Conservation (phyloP, 331 rosid species). For the Dryas integrifolia region DNA sequence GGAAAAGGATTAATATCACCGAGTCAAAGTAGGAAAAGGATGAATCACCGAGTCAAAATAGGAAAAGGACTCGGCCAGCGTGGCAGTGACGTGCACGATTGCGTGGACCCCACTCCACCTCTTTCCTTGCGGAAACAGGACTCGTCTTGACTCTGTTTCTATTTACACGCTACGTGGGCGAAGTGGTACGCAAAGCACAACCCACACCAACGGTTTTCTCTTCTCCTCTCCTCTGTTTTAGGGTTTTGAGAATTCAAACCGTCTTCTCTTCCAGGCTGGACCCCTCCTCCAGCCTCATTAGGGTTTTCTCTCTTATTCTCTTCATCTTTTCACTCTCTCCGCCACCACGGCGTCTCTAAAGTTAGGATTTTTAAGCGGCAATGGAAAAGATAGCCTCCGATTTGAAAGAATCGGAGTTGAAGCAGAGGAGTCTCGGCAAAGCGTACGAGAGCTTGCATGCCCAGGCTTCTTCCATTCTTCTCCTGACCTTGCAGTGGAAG, state of each 20-base stretch:
- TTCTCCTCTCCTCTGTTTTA: background rate
- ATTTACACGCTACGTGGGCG: background rate
- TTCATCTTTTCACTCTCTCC: background rate
- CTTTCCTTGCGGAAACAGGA: background rate
- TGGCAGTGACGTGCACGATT: too few species aligned
- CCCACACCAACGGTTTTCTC: background rate
- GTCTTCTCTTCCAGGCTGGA: too few species aligned
- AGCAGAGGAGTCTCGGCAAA: constrained; percentile 32
- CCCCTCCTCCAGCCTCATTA: background rate
- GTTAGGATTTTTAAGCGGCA: background rate
- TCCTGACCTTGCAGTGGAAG: constrained; percentile 42
- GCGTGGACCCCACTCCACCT: background rate
- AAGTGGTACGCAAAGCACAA: background rate
- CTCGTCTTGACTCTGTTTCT: background rate
- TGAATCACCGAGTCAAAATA: background rate
- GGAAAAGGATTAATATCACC: background rate
- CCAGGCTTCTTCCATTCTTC: constrained; percentile 30
- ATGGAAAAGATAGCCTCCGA: constrained; percentile 36
- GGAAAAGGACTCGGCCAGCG: background rate
- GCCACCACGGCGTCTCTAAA: too few species aligned
- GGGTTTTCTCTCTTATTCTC: background rate
- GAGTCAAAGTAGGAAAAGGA: background rate
- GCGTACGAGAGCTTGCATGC: constrained; percentile 34
- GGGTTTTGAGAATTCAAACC: too few species aligned
- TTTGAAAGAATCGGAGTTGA: constrained; percentile 32